Base-by-base conservation (phyloP, 1,284 basidiomycete genomes). In the Rhizoctonia solani region DNA sequence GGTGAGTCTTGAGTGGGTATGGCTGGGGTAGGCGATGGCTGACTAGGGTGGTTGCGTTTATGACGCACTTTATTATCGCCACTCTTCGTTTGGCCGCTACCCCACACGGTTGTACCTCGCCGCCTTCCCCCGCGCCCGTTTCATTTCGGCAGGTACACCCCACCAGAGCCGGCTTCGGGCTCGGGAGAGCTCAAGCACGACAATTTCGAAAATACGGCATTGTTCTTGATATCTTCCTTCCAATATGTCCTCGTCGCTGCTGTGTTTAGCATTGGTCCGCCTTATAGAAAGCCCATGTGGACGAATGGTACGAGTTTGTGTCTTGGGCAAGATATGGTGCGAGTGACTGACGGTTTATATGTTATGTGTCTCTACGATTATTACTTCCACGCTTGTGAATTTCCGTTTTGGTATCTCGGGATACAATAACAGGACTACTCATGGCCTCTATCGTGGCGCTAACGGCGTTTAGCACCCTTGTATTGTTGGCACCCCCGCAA, bases 221-320 rank as follows among this genome's bases (percentile, higher is more conserved):
- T 99, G 66, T 99, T 99, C 80, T 79, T 98, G 72, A 83, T 98
- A 55, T 98, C 95, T 2, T 96, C 93, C 71, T 99, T 98, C 86
- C 97, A 99, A 79, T 99, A 99, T 78, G 93, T 99, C 72, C 82
- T 98, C 44, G 93, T 98, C 6, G 96, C 95, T 11, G 95, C 89
- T 0, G 93, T 98, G 0, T 99, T 99, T 80, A 95, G 92, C 76
- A 98, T 98, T 71, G 97, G 97, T 0, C 95, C 95, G 11, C 97
- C 97, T 1, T 99, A 96, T 78, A 87, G 97, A 61, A 90, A 92
- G 77, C 86, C 94, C 14, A 93, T 99, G 82, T 96, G 90, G 85
- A 93, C 95, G 6, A 99, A 99, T 75, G 86, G 94, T 93, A 75
- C 76, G 29, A 30, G 54, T 56, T 69, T 37, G 9, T 44, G 3